phyloP scores from a whole-genome alignment of 2,329 filamentous ascomycete genomes.

The Fusarium luffae region DNA sequence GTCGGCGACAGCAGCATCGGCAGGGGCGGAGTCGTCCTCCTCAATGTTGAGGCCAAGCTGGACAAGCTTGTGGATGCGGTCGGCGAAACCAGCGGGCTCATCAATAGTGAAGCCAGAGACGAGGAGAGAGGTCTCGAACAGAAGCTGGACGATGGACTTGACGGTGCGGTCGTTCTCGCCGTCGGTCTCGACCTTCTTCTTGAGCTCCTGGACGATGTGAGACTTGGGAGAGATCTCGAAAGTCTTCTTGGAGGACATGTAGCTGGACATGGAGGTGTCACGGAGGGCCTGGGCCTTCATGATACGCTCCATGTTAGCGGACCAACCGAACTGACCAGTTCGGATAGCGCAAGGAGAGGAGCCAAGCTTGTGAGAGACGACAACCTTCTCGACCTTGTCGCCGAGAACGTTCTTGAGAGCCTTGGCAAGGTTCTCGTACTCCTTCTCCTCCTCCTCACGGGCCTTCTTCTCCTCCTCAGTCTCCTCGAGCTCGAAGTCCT shows the following conservation, averaged over 20 bases:
- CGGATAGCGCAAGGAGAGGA: slow-evolving; percentile 97
- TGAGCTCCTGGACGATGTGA: slow-evolving; percentile 97
- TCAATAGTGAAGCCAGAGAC: slow-evolving; percentile 99
- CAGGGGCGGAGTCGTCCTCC: slow-evolving; percentile 81
- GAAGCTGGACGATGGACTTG: slow-evolving; percentile 98
- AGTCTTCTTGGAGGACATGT: slow-evolving; percentile 99
- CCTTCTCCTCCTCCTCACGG: slow-evolving; percentile 97
- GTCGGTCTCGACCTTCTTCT: slow-evolving; percentile 98
- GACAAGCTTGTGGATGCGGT: slow-evolving; percentile 99
- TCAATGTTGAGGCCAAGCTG: slow-evolving; percentile 98
- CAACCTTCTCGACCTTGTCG: slow-evolving; percentile 99
- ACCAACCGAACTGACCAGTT: slow-evolving; percentile 99
- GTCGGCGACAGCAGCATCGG: slow-evolving; percentile 65
- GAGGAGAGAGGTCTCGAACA: slow-evolving; percentile 98
- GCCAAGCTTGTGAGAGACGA: slow-evolving; percentile 97
- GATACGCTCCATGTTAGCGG: slow-evolving; percentile 99
- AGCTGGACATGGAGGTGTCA: slow-evolving; percentile 99
- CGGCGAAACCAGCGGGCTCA: slow-evolving; percentile 95
- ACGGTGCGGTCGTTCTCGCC: slow-evolving; percentile 99
- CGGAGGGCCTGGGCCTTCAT: slow-evolving; percentile 99
- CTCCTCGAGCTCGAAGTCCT: slow-evolving; percentile 99
- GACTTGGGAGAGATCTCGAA: slow-evolving; percentile 99
- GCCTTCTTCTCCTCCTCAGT: slow-evolving; percentile 98
- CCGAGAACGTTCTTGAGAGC: slow-evolving; percentile 98
- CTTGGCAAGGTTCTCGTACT: slow-evolving; percentile 95